Evolutionary conservation across 768 basidiomycete species (phyloP).

Genomic region (Podaxis sp.): DNA sequence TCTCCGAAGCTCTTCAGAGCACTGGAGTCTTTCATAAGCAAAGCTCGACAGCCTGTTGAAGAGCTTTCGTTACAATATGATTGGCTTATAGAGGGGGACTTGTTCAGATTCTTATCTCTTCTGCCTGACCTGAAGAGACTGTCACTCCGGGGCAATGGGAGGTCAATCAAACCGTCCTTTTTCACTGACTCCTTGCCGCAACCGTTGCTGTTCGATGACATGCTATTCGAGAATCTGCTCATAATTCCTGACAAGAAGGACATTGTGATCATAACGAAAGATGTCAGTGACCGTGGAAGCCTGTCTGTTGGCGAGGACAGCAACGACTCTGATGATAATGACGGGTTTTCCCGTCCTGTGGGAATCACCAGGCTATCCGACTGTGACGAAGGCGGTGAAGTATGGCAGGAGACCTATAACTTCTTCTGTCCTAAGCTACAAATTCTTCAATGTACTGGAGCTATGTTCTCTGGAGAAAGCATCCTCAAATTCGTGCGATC

Average conservation of each 20-base stretch:
- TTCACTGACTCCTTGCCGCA: not conserved
- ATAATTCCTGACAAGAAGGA: not conserved
- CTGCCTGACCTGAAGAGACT: constrained; percentile 2
- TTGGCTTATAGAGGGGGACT: not conserved
- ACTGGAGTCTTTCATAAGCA: not conserved
- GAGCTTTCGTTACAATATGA: not conserved
- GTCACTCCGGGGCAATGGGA: not conserved
- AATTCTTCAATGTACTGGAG: constrained; percentile 3
- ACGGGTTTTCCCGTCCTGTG: not conserved
- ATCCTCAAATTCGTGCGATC: not conserved
- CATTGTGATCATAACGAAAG: not conserved
- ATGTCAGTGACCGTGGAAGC: not conserved
- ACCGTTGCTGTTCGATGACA: not conserved
- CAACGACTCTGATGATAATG: not conserved
- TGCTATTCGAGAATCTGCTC: not conserved
- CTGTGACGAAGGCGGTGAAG: not conserved
- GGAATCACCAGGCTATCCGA: not conserved
- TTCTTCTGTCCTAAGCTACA: constrained; percentile 9
- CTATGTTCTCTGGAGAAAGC: constrained; percentile 1
- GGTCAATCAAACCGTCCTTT: too few species aligned
- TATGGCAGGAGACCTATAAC: not conserved
- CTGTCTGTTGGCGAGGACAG: not conserved
- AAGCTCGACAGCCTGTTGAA: not conserved
- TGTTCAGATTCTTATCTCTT: not conserved
- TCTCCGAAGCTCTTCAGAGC: not conserved